Conservation (phyloP, 768 basidiomycete species). For the Boletus fagicola region DNA sequence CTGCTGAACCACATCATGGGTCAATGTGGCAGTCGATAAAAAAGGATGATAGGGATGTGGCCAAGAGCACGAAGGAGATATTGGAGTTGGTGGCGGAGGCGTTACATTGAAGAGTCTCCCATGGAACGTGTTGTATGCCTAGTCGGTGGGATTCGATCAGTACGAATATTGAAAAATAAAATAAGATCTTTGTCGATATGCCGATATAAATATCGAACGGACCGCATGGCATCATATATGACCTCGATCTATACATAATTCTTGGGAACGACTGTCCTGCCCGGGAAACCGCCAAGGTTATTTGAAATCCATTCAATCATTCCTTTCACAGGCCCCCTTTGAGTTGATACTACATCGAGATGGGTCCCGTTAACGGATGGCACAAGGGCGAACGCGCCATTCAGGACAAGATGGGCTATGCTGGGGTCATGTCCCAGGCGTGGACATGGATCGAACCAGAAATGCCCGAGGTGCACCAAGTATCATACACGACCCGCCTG, state of each 20-base stretch:
- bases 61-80: slow-evolving; percentile 65
- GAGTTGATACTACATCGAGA: not conserved
- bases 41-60: slow-evolving; percentile 75
- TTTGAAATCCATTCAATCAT: not conserved
- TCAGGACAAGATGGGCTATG: slow-evolving; percentile 46
- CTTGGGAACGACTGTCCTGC: too few species aligned
- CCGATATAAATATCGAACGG: too few species aligned
- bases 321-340: not conserved
- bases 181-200: too few species aligned
- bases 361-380: slow-evolving; percentile 36
- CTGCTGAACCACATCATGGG: slow-evolving; percentile 85
- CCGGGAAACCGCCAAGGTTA: too few species aligned
- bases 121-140: too few species aligned
- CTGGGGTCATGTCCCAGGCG: slow-evolving; percentile 34
- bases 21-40: slow-evolving; percentile 77
- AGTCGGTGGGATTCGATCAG: too few species aligned
- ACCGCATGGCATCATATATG: too few species aligned
- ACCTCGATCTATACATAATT: too few species aligned
- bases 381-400: slow-evolving; percentile 50
- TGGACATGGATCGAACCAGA: slow-evolving; percentile 45
- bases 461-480: slow-evolving; percentile 48
- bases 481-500: slow-evolving; percentile 47
- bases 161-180: too few species aligned
- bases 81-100: slow-evolving; percentile 62
- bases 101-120: slow-evolving; percentile 27